Evolutionary conservation across 306 rosid genomes (phyloP), one percentile per base, ranked within the genome.

Genomic region (Rosa persica): DNA sequence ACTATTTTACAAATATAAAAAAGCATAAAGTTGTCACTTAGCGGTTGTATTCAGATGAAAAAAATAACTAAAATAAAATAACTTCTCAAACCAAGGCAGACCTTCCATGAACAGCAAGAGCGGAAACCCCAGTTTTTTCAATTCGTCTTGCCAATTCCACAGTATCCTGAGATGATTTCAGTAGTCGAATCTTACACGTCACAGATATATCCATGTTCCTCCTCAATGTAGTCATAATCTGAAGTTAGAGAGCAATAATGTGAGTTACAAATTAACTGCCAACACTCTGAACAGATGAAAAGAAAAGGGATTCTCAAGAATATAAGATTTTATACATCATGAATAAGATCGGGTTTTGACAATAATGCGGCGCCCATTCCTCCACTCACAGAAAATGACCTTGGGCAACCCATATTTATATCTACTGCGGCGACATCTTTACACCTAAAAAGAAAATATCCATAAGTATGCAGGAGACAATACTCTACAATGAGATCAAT

Each of bases 371-470:
- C 88, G 49, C 97, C 98, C 98, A 94, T 94, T 82, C 98, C 98
- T 60, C 96, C 98, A 76, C 94, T 90, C 80, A 92, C 62, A 80
- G 98, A 94, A 85, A 94, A 94, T 74, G 96, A 66, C 88, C 83
- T 94, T 0, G 98, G 98, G 81, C 98, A 94, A 62, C 98, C 98
- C 98, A 94, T 94, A 83, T 94, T 94, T 76, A 94, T 84, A 86
- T 94, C 98, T 52, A 94, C 62, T 58, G 98, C 98, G 46, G 96
- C 93, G 81, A 94, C 93, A 83, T 94, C 97, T 67, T 87, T 83
- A 76, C 94, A 89, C 75, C 98, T 94, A 78, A 65, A 84, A 55
- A 34, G 44, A 27, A 42, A 67, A 83, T 64, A 11, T 8, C 12
- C 38, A 47, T 52, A 79, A 71, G 62, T 30, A 42, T n/a, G 38